Percentiles rank a stretch among this genome's conserved stretches.
phyloP scores from a whole-genome alignment of 768 basidiomycete genomes.

The Lactarius sanguifluus region DNA sequence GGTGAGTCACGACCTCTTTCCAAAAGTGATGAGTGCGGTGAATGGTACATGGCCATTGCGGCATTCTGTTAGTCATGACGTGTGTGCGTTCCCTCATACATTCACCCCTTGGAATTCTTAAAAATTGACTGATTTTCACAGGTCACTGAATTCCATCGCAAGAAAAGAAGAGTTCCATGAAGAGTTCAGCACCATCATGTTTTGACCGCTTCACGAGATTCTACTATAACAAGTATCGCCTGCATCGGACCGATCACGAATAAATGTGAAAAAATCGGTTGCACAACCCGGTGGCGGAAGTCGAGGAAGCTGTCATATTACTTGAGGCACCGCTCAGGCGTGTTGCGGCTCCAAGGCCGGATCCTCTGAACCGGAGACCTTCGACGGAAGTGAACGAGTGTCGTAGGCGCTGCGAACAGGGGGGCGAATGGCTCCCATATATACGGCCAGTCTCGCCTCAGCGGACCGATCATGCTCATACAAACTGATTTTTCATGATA shows the following conservation, averaged over 20 bases:
- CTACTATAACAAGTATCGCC: not conserved
- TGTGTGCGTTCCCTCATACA: not conserved
- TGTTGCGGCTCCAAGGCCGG: conserved; percentile 3
- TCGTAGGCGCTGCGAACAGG: not conserved
- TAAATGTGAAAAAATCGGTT: not conserved
- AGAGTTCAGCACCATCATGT: not conserved
- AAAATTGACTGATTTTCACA: not conserved
- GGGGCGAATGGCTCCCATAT: not conserved
- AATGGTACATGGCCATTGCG: not conserved
- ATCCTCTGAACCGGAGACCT: not conserved
- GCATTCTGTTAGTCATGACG: not conserved
- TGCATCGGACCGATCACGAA: not conserved
- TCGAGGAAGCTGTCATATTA: not conserved
- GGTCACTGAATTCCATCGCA: not conserved
- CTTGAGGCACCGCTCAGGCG: not conserved
- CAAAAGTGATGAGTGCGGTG: not conserved
- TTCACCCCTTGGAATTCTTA: not conserved
- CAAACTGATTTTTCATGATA: not conserved
- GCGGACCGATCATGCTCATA: not conserved
- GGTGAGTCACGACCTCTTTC: not conserved
- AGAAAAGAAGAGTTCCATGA: not conserved
- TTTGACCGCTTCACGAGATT: not conserved
- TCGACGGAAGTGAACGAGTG: not conserved
- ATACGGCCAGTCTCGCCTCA: not conserved
- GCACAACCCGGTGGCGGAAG: not conserved